Evolutionary conservation across 768 basidiomycete genomes (phyloP), one percentile per base, ranked within the genome.

Genomic region (Lactarius indigo): DNA sequence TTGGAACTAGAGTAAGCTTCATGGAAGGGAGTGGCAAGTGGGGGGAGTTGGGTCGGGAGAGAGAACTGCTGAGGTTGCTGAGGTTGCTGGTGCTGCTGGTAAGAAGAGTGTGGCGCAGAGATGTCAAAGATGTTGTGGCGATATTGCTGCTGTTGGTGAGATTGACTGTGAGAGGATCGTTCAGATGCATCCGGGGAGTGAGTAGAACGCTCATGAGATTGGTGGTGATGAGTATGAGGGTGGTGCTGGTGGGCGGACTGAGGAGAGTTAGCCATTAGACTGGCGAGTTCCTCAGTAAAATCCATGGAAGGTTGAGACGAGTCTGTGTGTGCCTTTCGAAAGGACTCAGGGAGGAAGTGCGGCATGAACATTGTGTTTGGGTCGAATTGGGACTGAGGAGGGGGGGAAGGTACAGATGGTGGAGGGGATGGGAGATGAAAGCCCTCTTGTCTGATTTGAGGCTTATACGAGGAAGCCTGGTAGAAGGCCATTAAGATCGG

Each of bases 401-500:
- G 69, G 57, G 76, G 63, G 69, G 76, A 57, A 41, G 76, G 66
- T 68, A 76, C 70, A 59, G 70, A 70, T 59, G 77, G 74, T 12
- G 79, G 74, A 28, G 85, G 81, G 57, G 80, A 80, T 26, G 85
- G 83, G 41, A 87, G 72, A 68, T 89, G 87, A 75, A 92, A 92
- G 71, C 91, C 90, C 77, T 91, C 87, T 73, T 89, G 86, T 66
- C 89, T 80, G 69, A 90, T 78, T 69, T 84, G 84, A 18, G 85
- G 83, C 73, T 85, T 85, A 79, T 83, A 84, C 47, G 79, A 70
- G 61, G 74, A 71, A 54, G 77, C 47, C 31, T 72, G 69, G 55
- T 74, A 76, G 74, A 78, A 80, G 76, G 78, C 80, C 71, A 78
- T 67, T 66, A 66, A 71, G 64, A 70, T 67, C 44, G 44, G 62